These are phyloP conservation scores for Bacidia gigantensis DNA, from an alignment of 495 filamentous ascomycete species.

Conservation along the genomic window DNA sequence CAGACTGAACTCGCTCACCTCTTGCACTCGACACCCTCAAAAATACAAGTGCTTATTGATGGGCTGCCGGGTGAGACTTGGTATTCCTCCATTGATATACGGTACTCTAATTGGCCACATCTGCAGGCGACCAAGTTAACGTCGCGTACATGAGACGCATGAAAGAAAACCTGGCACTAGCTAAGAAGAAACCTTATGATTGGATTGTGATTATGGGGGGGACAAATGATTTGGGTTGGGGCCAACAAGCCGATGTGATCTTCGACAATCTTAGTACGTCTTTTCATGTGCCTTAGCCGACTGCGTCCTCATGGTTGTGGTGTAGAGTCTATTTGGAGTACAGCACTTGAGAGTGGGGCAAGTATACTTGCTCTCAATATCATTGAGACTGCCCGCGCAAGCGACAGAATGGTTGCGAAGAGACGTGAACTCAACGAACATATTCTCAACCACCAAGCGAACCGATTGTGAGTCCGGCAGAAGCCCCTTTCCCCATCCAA, in stretches of 20 bases:
- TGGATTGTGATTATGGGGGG: conserved; percentile 41
- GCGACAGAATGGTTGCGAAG: conserved; percentile 7
- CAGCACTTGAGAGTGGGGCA: conserved; percentile 31
- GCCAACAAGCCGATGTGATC: conserved; percentile 22
- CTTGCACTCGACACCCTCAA: conserved; percentile 4
- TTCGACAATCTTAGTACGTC: conserved; percentile 30
- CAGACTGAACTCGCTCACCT: conserved; percentile 14
- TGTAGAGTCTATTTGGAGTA: conserved; percentile 30
- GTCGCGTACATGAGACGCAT: conserved; percentile 35
- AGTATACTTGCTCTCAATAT: conserved; percentile 49
- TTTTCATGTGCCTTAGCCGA: conserved; percentile 12
- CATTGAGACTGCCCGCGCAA: conserved; percentile 32
- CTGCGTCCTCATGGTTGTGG: conserved; percentile 29
- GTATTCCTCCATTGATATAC: background rate
- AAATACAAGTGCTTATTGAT: conserved; percentile 25
- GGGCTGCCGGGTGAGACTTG: conserved; percentile 30
- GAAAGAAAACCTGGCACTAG: conserved; percentile 28
- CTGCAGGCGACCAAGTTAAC: conserved; percentile 32
- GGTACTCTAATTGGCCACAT: background rate
- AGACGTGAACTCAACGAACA: conserved; percentile 37
- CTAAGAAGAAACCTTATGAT: conserved; percentile 20
- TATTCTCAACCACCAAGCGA: conserved; percentile 34
- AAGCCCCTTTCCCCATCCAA: background rate
- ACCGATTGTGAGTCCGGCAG: conserved; percentile 28
- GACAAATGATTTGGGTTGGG: conserved; percentile 42